phyloP scores from a whole-genome alignment of 805 yeast genomes.

The Pichia cephalocereana region DNA sequence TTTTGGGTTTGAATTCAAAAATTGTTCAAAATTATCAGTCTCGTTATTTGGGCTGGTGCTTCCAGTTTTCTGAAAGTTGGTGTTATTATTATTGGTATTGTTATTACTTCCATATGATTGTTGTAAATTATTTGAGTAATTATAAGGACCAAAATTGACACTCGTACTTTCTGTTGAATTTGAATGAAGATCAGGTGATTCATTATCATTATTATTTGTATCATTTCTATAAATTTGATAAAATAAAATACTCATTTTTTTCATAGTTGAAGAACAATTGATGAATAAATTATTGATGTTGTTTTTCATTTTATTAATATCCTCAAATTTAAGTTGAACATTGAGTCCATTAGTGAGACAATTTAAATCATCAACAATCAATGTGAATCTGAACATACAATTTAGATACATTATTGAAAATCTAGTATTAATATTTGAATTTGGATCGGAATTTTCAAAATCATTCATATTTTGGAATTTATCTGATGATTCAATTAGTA shows the following conservation, averaged over 20 bases:
- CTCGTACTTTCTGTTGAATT: not conserved
- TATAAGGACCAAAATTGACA: not conserved
- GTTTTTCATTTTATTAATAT: constrained; percentile 35
- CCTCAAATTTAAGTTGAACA: constrained; percentile 31
- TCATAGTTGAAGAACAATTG: constrained; percentile 40
- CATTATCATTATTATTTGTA: not conserved
- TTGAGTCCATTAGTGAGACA: constrained; percentile 40
- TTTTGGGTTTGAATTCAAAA: not conserved
- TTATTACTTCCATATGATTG: too few relatives aligned
- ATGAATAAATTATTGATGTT: constrained; percentile 43
- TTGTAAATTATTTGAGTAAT: too few relatives aligned
- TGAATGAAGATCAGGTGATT: not conserved
- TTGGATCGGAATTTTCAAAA: not conserved
- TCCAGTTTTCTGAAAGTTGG: too few relatives aligned
- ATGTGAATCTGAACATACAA: constrained; percentile 25
- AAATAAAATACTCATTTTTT: constrained; percentile 26
- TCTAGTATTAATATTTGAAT: not conserved
- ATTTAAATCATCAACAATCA: constrained; percentile 45
- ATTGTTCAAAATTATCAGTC: not conserved
- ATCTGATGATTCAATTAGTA: constrained; percentile 15
- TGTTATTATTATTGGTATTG: too few relatives aligned
- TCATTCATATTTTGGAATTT: too few relatives aligned
- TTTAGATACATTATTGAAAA: constrained; percentile 15
- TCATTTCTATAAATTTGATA: not conserved
- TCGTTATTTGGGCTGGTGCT: not conserved